Evolutionary conservation across 2,329 filamentous ascomycete genomes (phyloP).

Genomic region (Leptographium wingfieldii): DNA sequence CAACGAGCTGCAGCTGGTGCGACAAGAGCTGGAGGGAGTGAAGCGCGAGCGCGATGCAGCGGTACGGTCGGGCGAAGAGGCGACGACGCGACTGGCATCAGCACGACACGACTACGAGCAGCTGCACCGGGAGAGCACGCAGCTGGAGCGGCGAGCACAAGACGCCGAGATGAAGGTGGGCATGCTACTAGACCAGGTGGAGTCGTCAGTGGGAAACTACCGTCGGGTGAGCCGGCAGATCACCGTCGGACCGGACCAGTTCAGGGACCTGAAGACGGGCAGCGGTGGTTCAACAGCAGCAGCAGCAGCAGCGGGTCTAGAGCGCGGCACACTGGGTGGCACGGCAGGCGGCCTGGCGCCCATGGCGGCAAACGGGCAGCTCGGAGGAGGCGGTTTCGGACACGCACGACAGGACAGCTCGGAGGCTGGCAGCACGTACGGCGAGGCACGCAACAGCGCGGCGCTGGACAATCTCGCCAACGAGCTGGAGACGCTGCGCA

Average conservation of each 20-base stretch:
- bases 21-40: constrained; percentile 53
- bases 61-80: constrained; percentile 40
- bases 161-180: constrained; percentile 92
- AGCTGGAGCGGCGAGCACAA: constrained; percentile 70
- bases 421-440: constrained; percentile 52
- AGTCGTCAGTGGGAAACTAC: constrained; percentile 87
- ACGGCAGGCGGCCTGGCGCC: neutral
- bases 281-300: neutral
- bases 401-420: constrained; percentile 43
- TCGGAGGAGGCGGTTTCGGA: neutral
- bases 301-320: neutral
- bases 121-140: constrained; percentile 67
- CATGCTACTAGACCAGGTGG: constrained; percentile 86
- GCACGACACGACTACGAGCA: constrained; percentile 62
- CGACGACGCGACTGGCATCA: constrained; percentile 42
- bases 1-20: constrained; percentile 53
- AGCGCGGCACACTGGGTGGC: neutral
- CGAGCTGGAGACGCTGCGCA: constrained; percentile 81
- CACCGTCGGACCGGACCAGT: constrained; percentile 36
- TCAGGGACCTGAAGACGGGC: constrained; percentile 13
- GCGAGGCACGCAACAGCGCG: constrained; percentile 43
- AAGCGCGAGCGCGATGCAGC: constrained; percentile 58
- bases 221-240: constrained; percentile 59
- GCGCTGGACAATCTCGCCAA: constrained; percentile 84
- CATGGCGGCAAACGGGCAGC: neutral